Evolutionary conservation across 1,139 yeast species (phyloP).

Genomic region (Pichia norvegensis): DNA sequence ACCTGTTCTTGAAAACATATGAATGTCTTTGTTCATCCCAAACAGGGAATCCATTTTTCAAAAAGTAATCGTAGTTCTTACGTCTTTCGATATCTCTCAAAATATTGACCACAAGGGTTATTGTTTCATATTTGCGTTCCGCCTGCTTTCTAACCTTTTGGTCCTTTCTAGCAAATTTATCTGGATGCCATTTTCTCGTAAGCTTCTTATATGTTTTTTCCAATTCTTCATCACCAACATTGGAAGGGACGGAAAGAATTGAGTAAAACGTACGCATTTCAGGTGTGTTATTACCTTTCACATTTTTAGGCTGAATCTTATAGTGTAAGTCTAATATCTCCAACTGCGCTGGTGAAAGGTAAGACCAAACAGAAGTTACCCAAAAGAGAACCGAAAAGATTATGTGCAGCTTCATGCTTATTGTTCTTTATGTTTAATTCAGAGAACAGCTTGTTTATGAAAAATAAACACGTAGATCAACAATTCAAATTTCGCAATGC

Average conservation of each 20-base stretch:
- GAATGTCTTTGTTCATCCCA: slow-evolving; percentile 23
- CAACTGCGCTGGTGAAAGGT: slow-evolving; percentile 13
- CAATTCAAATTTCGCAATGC: too few relatives aligned
- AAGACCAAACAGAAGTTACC: slow-evolving; percentile 9
- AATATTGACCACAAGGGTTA: slow-evolving; percentile 68
- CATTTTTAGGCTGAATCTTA: slow-evolving; percentile 14
- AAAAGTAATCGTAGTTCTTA: slow-evolving; percentile 78
- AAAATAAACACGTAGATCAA: too few relatives aligned
- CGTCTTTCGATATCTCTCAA: slow-evolving; percentile 51
- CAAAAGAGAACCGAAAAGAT: slow-evolving; percentile 1
- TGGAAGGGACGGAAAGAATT: slow-evolving; percentile 6
- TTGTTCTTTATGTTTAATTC: too few relatives aligned
- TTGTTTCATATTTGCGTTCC: slow-evolving; percentile 60
- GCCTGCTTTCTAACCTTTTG: slow-evolving; percentile 35
- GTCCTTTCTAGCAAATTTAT: slow-evolving; percentile 42
- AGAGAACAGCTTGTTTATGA: too few relatives aligned
- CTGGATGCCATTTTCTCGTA: slow-evolving; percentile 76
- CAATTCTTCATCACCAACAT: slow-evolving; percentile 38
- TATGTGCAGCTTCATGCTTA: background rate
- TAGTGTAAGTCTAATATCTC: slow-evolving; percentile 15
- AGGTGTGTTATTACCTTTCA: background rate
- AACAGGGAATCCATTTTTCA: slow-evolving; percentile 78
- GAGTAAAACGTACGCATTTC: slow-evolving; percentile 15
- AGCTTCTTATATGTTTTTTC: slow-evolving; percentile 66
- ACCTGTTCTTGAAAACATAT: slow-evolving; percentile 14